Evolutionary conservation across 805 yeast genomes (phyloP), one percentile per base, ranked within the genome.

Genomic region (Torulaspora indica): DNA sequence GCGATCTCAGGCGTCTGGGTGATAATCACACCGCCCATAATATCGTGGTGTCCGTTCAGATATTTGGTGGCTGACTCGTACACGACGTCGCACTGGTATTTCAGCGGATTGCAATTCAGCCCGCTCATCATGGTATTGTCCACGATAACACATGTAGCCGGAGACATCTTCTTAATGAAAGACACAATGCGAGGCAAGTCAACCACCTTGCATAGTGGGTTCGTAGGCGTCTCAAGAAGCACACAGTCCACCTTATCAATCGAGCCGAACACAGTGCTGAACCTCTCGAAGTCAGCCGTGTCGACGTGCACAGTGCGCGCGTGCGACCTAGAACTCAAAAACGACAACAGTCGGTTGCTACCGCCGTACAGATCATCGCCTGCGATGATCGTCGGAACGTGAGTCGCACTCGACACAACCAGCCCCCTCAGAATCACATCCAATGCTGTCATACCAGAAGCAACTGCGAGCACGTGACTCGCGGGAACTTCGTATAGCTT

Each of bases 91-190:
- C 81, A 91, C 7, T 93, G 95, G 53, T 85, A 76, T 54, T 85
- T 87, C 52, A 90, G 72, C 4, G 98, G 97, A 18, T 82, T 75
- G 81, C 86, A 81, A 57, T 82, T 73, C 49, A 90, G 66, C 9
- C 97, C 97, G 23, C 95, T 82, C 95, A 90, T 84, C 98, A 90
- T 90, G 47, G 97, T 91, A 72, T 91, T 90, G 68, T 90, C 97
- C 49, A 90, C 90, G 10, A 87, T 95, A 32, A 87, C 81, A 39
- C 82, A 62, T 42, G 84, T 74, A 30, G 81, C 74, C 13, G 95
- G 88, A 58, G 75, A 82, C 33, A 75, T 71, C 34, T 67, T 62
- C 60, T 87, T 93, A 35, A 90, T 89, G 49, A 77, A 71, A 30
- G 70, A 69, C 13, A 89, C 69, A 47, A 89, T 80, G 27, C 78